A percentile compares a stretch with the other conserved stretches of the same genome.
Conservation (phyloP, 495 filamentous ascomycete genomes). For the Penicillium robsamsonii region DNA sequence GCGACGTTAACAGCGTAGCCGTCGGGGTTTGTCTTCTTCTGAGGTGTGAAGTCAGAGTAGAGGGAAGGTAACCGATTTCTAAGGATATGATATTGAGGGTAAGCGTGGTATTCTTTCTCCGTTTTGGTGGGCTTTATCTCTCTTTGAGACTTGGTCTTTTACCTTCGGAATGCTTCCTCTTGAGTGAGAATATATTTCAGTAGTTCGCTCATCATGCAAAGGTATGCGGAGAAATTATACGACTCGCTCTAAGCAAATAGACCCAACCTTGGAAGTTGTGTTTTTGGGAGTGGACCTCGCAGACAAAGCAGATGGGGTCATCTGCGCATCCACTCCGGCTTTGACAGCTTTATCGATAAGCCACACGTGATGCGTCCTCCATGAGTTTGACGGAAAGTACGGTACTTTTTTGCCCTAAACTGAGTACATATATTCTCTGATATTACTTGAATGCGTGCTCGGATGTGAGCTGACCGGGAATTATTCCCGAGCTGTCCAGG, state of each 20-base stretch:
- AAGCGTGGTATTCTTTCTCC: constrained; percentile 5
- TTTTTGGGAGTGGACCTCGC: background rate
- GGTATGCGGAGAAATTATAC: background rate
- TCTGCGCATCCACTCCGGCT: background rate
- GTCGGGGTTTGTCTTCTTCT: constrained; percentile 80
- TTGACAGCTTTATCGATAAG: constrained; percentile 35
- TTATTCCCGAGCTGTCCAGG: too few relatives aligned
- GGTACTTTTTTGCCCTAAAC: too few relatives aligned
- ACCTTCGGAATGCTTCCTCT: constrained; percentile 68
- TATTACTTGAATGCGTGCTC: too few relatives aligned
- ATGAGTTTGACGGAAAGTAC: too few relatives aligned
- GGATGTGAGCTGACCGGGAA: too few relatives aligned
- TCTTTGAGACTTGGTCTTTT: constrained; percentile 6
- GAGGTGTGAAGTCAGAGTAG: constrained; percentile 86
- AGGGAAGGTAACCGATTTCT: constrained; percentile 86
- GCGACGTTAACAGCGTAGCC: constrained; percentile 82
- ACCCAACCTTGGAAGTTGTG: background rate
- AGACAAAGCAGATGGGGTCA: constrained; percentile 1
- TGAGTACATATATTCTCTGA: too few relatives aligned
- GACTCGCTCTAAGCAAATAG: background rate
- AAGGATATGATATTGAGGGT: background rate
- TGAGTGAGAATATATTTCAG: constrained; percentile 59
- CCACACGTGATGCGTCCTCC: constrained; percentile 15
- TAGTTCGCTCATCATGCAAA: constrained; percentile 54
- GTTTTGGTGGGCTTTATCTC: too few relatives aligned